These are phyloP conservation scores for Irpex sp. DNA, from an alignment of 1,284 basidiomycete species.

Conservation along the genomic window DNA sequence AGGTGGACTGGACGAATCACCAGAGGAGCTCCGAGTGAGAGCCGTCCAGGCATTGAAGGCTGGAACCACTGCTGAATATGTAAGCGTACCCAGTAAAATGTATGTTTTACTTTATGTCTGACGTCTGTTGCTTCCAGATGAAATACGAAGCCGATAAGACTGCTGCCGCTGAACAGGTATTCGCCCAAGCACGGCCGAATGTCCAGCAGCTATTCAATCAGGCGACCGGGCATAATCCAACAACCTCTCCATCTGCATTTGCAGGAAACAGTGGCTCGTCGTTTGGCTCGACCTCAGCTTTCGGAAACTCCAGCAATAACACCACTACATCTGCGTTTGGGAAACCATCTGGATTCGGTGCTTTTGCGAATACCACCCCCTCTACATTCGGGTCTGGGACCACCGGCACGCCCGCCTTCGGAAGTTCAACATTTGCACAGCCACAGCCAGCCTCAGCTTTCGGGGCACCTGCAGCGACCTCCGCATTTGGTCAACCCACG, in stretches of 20 bases:
- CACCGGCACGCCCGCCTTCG: conserved; percentile 17
- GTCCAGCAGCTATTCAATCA: conserved; percentile 46
- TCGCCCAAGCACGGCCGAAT: conserved; percentile 47
- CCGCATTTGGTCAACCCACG: conserved; percentile 27
- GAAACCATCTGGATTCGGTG: conserved; percentile 31
- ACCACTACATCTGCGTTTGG: conserved; percentile 35
- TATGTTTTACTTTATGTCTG: neutral
- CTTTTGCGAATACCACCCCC: conserved; percentile 12
- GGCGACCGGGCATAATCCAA: conserved; percentile 34
- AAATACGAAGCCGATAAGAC: conserved; percentile 53
- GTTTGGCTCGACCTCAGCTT: conserved; percentile 13
- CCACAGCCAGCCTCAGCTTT: conserved; percentile 19
- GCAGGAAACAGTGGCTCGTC: conserved; percentile 18
- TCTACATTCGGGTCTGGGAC: conserved; percentile 34
- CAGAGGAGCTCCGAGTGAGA: conserved; percentile 78
- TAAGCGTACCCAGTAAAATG: conserved; percentile 33
- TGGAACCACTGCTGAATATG: conserved; percentile 67
- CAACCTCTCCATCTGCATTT: conserved; percentile 15
- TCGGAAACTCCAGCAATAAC: neutral
- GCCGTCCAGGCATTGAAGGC: conserved; percentile 57
- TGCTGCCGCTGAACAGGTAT: conserved; percentile 34
- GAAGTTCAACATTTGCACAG: neutral
- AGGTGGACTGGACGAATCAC: conserved; percentile 66
- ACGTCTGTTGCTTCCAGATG: conserved; percentile 31
- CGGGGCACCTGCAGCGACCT: conserved; percentile 9